Percentiles rank a stretch among this genome's conserved stretches.
Conservation (phyloP, 2,329 filamentous ascomycete genomes). For the Xylogone sp. region DNA sequence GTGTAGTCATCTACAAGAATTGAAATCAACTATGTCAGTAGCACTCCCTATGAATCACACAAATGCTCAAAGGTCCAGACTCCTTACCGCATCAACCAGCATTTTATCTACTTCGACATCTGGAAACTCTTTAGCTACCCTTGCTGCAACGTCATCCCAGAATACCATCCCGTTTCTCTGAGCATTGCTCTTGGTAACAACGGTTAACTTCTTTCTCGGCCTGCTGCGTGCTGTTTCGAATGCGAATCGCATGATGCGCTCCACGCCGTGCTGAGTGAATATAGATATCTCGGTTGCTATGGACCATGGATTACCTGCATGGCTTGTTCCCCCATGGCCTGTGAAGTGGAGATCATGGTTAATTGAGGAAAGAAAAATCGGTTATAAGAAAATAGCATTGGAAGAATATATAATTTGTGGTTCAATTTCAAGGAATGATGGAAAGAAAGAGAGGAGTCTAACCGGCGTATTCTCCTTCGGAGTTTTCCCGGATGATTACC, state of each 20-base stretch:
- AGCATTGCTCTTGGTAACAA: conserved; percentile 64
- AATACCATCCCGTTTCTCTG: conserved; percentile 65
- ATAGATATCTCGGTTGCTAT: conserved; percentile 59
- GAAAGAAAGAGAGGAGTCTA: conserved; percentile 31
- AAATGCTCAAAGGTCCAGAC: no score
- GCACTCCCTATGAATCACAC: no score
- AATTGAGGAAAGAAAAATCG: no score
- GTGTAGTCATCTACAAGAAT: conserved; percentile 29
- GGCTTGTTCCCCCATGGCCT: conserved; percentile 50
- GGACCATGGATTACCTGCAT: conserved; percentile 53
- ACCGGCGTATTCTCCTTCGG: conserved; percentile 57
- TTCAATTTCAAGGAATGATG: background rate
- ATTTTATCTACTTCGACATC: conserved; percentile 60
- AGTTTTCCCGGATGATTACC: conserved; percentile 65
- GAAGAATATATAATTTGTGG: no score
- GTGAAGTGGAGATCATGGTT: background rate
- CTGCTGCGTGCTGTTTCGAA: conserved; percentile 50
- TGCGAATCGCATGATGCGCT: conserved; percentile 59
- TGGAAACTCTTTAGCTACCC: conserved; percentile 53
- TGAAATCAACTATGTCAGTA: background rate
- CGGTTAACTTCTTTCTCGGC: conserved; percentile 54
- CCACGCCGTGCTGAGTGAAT: conserved; percentile 57
- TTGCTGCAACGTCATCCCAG: conserved; percentile 58
- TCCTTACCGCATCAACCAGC: conserved; percentile 47
- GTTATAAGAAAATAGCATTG: no score